Evolutionary conservation across 2,329 filamentous ascomycete genomes (phyloP).

Genomic region (Phoma sp.): DNA sequence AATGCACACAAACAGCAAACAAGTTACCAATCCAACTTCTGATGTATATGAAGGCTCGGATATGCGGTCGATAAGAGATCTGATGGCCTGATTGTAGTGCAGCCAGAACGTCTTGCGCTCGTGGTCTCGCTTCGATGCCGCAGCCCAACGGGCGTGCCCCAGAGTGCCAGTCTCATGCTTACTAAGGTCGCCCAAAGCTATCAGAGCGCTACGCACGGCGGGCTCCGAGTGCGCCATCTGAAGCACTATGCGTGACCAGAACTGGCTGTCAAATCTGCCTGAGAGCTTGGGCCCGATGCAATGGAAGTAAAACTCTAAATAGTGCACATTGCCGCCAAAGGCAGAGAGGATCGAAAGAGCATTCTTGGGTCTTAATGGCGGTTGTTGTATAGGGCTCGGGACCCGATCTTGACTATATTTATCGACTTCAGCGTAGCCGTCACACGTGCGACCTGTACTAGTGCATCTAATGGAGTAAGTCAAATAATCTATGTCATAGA

Average conservation of each 20-base stretch:
- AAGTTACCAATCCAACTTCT: slow-evolving; percentile 46
- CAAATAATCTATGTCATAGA: background rate
- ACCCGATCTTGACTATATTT: background rate
- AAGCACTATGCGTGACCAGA: slow-evolving; percentile 51
- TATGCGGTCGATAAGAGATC: slow-evolving; percentile 34
- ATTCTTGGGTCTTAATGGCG: background rate
- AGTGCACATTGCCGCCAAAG: slow-evolving; percentile 17
- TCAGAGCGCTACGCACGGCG: slow-evolving; percentile 49
- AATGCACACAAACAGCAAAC: slow-evolving; percentile 50
- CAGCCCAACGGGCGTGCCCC: slow-evolving; percentile 7
- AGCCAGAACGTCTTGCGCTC: slow-evolving; percentile 35
- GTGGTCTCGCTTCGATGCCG: background rate
- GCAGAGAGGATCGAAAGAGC: slow-evolving; percentile 4
- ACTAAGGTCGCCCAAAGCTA: slow-evolving; percentile 48
- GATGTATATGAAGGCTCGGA: slow-evolving; percentile 37
- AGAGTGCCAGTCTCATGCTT: slow-evolving; percentile 17
- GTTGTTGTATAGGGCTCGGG: background rate
- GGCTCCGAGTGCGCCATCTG: slow-evolving; percentile 50
- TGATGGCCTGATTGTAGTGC: slow-evolving; percentile 52
- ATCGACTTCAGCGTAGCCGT: slow-evolving; percentile 22
- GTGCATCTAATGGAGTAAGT: slow-evolving; percentile 26
- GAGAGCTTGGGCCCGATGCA: slow-evolving; percentile 47
- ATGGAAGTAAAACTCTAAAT: slow-evolving; percentile 51
- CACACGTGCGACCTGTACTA: slow-evolving; percentile 33
- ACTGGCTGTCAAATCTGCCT: slow-evolving; percentile 37